These are phyloP conservation scores for Melampsora larici-populina DNA, from an alignment of 1,284 basidiomycete genomes.

Conservation along the genomic window DNA sequence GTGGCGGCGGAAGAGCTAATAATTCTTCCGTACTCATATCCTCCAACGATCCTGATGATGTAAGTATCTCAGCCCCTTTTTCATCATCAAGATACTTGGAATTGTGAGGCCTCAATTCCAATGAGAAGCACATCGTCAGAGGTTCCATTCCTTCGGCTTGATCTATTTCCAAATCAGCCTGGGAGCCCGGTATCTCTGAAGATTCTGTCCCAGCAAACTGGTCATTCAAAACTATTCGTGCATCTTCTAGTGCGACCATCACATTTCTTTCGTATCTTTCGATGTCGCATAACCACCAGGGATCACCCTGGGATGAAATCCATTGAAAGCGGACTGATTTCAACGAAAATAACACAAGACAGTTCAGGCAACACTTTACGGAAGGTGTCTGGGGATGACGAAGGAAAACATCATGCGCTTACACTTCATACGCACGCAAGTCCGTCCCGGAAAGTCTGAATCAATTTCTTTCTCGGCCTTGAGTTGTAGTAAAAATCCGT, in stretches of 20 bases:
- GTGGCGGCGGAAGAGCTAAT: not conserved
- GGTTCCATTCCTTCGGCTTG: no score
- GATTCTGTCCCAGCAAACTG: no score
- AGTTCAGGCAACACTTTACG: no score
- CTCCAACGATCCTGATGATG: not conserved
- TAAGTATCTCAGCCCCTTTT: no score
- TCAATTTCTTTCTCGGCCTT: slow-evolving; percentile 34
- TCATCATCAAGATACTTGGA: no score
- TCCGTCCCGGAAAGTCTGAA: not conserved
- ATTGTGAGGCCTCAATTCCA: no score
- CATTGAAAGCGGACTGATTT: slow-evolving; percentile 36
- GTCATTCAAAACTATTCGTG: no score
- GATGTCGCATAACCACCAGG: slow-evolving; percentile 38
- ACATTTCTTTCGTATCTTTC: not conserved
- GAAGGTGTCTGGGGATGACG: not conserved
- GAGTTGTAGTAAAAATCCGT: not conserved
- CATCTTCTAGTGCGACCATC: no score
- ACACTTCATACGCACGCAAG: slow-evolving; percentile 34
- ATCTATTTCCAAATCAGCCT: no score
- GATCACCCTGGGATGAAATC: slow-evolving; percentile 39
- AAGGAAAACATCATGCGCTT: not conserved
- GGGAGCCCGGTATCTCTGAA: no score
- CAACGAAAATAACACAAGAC: not conserved
- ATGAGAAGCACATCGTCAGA: no score
- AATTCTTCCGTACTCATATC: not conserved